phyloP scores from a whole-genome alignment of 495 filamentous ascomycete genomes.

The Cercophora scortea region DNA sequence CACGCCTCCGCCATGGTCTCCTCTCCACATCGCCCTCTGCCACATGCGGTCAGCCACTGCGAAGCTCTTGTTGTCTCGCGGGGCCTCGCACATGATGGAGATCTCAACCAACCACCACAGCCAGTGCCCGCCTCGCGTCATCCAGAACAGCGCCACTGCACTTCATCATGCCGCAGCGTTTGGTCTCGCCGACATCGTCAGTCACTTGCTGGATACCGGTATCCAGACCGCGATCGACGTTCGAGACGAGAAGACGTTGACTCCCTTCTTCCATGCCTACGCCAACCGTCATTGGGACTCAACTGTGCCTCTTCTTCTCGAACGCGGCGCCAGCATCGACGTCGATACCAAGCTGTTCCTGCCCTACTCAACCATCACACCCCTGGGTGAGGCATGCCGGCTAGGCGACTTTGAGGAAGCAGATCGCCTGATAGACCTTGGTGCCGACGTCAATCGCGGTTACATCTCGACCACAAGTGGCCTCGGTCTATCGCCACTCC shows the following conservation, averaged over 20 bases:
- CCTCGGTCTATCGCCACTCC: conserved; percentile 17
- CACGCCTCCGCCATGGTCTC: conserved; percentile 16
- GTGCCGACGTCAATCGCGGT: conserved; percentile 19
- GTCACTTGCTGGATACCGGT: conserved; percentile 17
- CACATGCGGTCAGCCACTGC: conserved; percentile 21
- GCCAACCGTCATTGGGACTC: conserved; percentile 20
- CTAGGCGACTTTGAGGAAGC: conserved; percentile 23
- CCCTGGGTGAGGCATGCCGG: conserved; percentile 30
- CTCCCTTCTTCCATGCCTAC: conserved; percentile 30
- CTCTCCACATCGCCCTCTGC: conserved; percentile 33
- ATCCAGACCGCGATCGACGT: conserved; percentile 21
- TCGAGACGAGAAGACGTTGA: conserved; percentile 18
- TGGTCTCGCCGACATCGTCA: conserved; percentile 14
- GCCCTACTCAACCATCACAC: conserved; percentile 24
- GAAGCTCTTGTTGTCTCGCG: conserved; percentile 23
- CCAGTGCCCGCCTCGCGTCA: no score
- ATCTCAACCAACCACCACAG: background rate
- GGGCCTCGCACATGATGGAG: conserved; percentile 21
- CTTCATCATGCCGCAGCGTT: conserved; percentile 22
- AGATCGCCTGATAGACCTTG: conserved; percentile 23
- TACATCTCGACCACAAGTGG: conserved; percentile 12
- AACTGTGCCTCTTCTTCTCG: conserved; percentile 22
- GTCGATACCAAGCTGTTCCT: conserved; percentile 21
- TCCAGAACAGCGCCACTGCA: conserved; percentile 9
- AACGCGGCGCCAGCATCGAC: conserved; percentile 26